Evolutionary conservation across 1,284 basidiomycete species (phyloP), one percentile per base, ranked within the genome.

Genomic region (Trichosporon asahii): DNA sequence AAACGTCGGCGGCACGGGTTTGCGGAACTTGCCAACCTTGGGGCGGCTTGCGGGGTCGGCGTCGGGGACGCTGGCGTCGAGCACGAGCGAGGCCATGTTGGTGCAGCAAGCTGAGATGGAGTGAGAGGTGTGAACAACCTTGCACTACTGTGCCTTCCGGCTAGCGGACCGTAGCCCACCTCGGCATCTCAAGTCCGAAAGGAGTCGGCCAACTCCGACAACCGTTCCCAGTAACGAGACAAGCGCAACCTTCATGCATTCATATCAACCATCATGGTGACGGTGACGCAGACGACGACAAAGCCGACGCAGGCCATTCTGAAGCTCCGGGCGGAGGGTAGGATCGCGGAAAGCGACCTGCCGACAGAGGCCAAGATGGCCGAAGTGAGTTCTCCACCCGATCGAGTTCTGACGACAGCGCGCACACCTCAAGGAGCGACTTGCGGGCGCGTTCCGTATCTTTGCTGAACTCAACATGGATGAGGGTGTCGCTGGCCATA

Each of bases 401-500:
- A 37, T 14, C 23, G 11, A 18, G 6, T 9, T 2, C 57, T 61
- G 57, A 64, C 67, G 9, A 53, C 68, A 88, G 78, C 81, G 87
- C 33, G 82, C 84, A 71, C 86, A 83, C 67, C 76, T 87, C 68
- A 88, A 88, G 79, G 87, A 87, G 73, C 80, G 87, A 23, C 84
- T 89, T 23, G 87, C 68, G 1, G 66, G 69, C 55, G 70, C 64
- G 23, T 77, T 69, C 68, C 72, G 74, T 44, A 70, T 81, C 66
- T 79, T 84, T 85, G 87, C 85, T 33, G 84, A 86, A 69, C 79
- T 86, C 23, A 88, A 88, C 6, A 88, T 85, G 74, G 88, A 88
- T 68, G 88, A 90, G 74, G 88, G 88, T 15, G 84, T 86, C n/a
- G 86, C 88, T 5, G 88, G 88, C 0, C 89, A 89, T 77, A 87